Evolutionary conservation across 176 grass and related monocot genomes (phyloP).

Genomic region (Melocanna baccifera): DNA sequence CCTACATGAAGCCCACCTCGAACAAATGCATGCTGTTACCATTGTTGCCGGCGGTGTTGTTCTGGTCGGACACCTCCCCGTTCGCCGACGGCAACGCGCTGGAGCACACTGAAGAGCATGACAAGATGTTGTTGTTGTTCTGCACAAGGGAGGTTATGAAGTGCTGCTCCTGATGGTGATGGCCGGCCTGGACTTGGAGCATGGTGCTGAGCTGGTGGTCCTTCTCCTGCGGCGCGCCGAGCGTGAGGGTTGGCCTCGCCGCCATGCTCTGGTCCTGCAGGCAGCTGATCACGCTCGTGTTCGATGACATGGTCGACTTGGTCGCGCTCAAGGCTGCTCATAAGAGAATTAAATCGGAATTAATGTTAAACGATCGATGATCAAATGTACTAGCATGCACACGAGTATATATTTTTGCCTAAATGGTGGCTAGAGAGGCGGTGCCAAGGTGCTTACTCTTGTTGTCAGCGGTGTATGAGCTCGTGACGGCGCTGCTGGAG

Average conservation of each 20-base stretch:
- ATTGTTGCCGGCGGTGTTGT: not conserved
- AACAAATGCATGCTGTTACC: conserved; percentile 41
- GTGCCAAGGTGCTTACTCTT: conserved; percentile 25
- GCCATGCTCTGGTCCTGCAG: conserved; percentile 29
- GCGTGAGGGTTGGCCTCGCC: conserved; percentile 44
- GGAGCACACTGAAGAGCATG: conserved; percentile 47
- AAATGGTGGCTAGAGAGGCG: not conserved
- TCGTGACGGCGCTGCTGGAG: not conserved
- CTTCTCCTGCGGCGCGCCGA: conserved; percentile 20
- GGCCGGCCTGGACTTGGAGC: conserved; percentile 28
- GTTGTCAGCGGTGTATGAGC: conserved; percentile 39
- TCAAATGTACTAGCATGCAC: not conserved
- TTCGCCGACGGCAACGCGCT: conserved; percentile 23
- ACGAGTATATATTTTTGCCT: not conserved
- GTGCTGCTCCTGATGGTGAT: conserved; percentile 32
- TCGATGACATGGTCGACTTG: conserved; percentile 55
- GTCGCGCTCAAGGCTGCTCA: conserved; percentile 13
- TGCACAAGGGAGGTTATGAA: conserved; percentile 23
- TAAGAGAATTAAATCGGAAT: not conserved
- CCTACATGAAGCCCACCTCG: conserved; percentile 57
- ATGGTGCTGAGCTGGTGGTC: conserved; percentile 27
- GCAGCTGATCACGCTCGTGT: conserved; percentile 51
- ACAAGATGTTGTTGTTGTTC: conserved; percentile 35
- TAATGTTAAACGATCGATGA: not conserved
- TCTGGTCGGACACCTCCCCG: conserved; percentile 41